Conservation (phyloP, 108 stramenopile species). For the Cyclotella choctawhatcheeana region DNA sequence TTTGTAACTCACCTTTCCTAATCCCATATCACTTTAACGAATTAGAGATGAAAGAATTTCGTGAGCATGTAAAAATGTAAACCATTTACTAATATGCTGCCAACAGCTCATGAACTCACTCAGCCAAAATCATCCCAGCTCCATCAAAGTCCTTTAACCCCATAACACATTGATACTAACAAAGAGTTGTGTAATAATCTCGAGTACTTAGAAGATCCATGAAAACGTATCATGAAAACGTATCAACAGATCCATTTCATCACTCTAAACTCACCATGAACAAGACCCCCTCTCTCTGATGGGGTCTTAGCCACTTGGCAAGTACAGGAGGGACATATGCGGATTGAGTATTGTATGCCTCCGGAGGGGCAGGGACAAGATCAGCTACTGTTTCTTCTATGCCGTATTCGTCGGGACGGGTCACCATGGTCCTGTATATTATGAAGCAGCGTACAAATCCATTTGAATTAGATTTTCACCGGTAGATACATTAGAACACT, state of each 20-base stretch:
- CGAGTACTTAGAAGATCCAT: not conserved
- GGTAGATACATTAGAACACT: not conserved
- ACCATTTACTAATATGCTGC: no score
- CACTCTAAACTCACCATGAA: conserved; percentile 62
- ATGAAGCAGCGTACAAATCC: not conserved
- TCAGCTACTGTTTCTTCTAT: conserved; percentile 78
- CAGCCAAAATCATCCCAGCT: conserved; percentile 93
- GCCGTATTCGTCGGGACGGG: conserved; percentile 86
- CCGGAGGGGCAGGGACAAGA: conserved; percentile 58
- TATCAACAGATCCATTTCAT: no score
- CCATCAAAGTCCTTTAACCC: conserved; percentile 86
- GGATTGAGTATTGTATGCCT: conserved; percentile 65
- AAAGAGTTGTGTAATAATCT: not conserved
- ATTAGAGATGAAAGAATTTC: no score
- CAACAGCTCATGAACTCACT: no score
- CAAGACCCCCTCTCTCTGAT: conserved; percentile 97
- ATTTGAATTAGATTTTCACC: not conserved
- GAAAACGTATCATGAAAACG: no score
- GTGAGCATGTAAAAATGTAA: no score
- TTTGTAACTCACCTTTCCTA: conserved; percentile 31
- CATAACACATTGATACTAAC: conserved; percentile 95
- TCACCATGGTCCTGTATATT: conserved; percentile 57
- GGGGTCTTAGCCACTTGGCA: conserved; percentile 96
- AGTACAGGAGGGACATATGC: conserved; percentile 91
- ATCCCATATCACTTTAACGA: conserved; percentile 93